phyloP scores from a whole-genome alignment of 2,329 filamentous ascomycete genomes.

The Calonectria hongkongensis region DNA sequence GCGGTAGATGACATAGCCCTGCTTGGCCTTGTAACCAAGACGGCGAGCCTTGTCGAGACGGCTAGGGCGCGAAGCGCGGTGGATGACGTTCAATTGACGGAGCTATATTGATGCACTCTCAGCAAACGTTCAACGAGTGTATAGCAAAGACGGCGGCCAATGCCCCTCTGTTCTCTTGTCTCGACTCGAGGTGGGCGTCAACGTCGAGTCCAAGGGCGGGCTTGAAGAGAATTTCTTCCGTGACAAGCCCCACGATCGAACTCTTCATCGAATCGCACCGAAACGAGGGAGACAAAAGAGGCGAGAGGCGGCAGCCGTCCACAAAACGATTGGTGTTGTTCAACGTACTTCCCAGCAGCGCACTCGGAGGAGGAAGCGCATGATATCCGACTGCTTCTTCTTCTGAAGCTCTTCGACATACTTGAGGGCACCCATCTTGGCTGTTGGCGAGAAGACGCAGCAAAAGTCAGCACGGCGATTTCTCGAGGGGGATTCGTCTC shows the following conservation, averaged over 20 bases:
- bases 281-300: conserved; percentile 42
- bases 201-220: conserved; percentile 20
- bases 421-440: conserved; percentile 99
- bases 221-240: conserved; percentile 44
- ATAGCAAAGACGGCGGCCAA: conserved; percentile 77
- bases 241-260: conserved; percentile 37
- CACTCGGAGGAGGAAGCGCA: conserved; percentile 99
- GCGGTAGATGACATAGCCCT: conserved; percentile 99
- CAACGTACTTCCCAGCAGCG: conserved; percentile 99
- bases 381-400: conserved; percentile 99
- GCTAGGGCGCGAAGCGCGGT: conserved; percentile 97
- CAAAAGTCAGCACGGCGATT: conserved; percentile 52
- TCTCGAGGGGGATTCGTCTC: conserved; percentile 6
- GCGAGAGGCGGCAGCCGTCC: conserved; percentile 57
- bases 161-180: conserved; percentile 38
- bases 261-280: conserved; percentile 36
- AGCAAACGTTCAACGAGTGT: conserved; percentile 99
- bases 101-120: conserved; percentile 99
- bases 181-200: conserved; percentile 33
- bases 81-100: conserved; percentile 99
- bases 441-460: conserved; percentile 59
- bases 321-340: conserved; percentile 62
- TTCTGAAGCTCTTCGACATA: conserved; percentile 99
- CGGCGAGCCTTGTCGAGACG: conserved; percentile 99
- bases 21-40: conserved; percentile 99